Evolutionary conservation across 106 monocot genomes (phyloP), one percentile per base, ranked within the genome.

Genomic region (Vanilla planifolia): DNA sequence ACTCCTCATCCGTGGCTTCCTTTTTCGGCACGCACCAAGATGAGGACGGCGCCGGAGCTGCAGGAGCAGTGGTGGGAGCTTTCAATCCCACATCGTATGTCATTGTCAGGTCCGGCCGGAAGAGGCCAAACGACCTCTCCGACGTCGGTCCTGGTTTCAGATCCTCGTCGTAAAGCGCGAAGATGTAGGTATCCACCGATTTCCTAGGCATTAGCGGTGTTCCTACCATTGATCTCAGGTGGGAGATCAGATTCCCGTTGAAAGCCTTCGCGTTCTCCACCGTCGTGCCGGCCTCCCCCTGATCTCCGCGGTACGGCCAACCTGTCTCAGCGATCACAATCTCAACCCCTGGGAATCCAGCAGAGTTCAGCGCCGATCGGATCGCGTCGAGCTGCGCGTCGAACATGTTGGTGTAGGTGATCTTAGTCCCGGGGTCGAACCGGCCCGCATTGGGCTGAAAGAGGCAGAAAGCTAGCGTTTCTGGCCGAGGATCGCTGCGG

Each of bases 301-400:
- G 20, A 58, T 84, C 89, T 0, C 89, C 89, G 0, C 53, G 46
- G 74, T 83, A 80, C 4, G 89, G 89, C 89, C 89, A 89, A 14
- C 89, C 89, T 3, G 89, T 89, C 65, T 89, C 89, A 0, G 89
- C 84, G 40, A 89, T 77, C 1, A 75, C 83, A 68, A 89, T 77
- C 55, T 75, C 77, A 6, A 65, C 43, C 6, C 32, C 61, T 1
- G 70, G 34, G 63, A 80, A 89, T 0, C 89, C 83, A 25, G 67
- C 63, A 0, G 65, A 43, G 13, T 67, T 65, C 21, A 84, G 16
- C 26, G 89, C 89, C 21, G 89, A 77, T 14, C 62, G 60, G 2
- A 87, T 63, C 3, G 86, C 86, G 65, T 87, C 86, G 22, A 87
- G 48, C 79, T 87, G 87, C 6, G 87, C 87, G 65, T 87, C 87